Percentiles rank a stretch among this genome's conserved stretches.
These are phyloP conservation scores for Aureobasidium sp. DNA, from an alignment of 2,329 filamentous ascomycete genomes.

Conservation along the genomic window DNA sequence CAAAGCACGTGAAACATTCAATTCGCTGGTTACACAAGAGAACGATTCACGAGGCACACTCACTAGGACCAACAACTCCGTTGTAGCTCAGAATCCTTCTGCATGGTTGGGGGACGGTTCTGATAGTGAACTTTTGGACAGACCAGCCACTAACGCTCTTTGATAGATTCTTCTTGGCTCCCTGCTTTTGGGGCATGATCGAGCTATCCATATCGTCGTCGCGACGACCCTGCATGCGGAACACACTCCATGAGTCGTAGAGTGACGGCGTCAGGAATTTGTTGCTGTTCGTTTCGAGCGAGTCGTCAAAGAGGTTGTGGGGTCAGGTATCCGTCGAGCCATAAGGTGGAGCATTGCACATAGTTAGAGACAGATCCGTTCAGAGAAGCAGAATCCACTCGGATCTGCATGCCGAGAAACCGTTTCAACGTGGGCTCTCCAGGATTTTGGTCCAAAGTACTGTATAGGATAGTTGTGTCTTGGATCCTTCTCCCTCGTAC, in stretches of 20 bases:
- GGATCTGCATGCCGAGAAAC: neutral
- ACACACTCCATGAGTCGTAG: neutral
- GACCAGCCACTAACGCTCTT: neutral
- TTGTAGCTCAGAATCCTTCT: neutral
- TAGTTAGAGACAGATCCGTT: neutral
- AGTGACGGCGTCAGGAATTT: neutral
- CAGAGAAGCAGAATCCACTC: no score
- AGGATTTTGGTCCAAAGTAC: neutral
- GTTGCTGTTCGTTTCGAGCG: neutral
- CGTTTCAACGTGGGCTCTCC: neutral
- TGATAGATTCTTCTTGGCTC: neutral
- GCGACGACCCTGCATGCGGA: neutral
- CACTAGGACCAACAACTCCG: no score
- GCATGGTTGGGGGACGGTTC: neutral
- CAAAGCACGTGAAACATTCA: neutral
- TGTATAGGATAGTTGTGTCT: neutral
- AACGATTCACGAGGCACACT: neutral
- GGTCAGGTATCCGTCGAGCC: neutral
- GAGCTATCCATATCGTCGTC: neutral
- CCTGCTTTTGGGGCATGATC: neutral
- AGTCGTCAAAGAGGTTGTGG: neutral
- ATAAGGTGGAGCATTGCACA: neutral
- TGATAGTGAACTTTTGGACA: neutral
- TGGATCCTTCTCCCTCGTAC: neutral
- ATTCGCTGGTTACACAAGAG: neutral